Base-by-base conservation (phyloP, 1,284 basidiomycete species). In the Malassezia pachydermatis region DNA sequence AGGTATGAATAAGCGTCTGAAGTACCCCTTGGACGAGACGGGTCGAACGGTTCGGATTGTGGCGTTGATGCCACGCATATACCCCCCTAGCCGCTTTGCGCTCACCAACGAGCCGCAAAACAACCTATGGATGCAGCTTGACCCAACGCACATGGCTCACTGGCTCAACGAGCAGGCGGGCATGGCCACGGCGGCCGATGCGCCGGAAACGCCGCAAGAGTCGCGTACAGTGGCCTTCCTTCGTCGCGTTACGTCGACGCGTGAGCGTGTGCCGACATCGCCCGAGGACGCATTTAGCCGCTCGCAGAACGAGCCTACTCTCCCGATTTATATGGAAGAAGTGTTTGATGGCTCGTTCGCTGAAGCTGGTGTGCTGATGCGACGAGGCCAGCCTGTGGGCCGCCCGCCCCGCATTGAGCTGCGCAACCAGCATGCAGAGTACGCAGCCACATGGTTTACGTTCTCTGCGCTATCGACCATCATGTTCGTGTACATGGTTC, bases 381-480 rank as follows among this genome's bases (percentile, higher is more conserved):
- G 77, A 5, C 80, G 80, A 52, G 92, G 90, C 25, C 76, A 83
- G 33, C 94, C 92, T 1, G 76, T 98, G 32, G 92, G 94, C 23
- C 80, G 88, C 44, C 75, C 83, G 20, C 80, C 88, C 2, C 80
- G 81, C 4, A 83, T 96, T 35, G 88, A 96, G 67, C 75, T 99
- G 41, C 79, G 94, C 34, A 98, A 99, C 73, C 82, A 88, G 48
- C 92, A 99, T 76, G 78, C 88, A 8, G 90, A 88, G 5, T 99
- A 99, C 72, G 87, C 92, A 5, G 80, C 84, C 16, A 99, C 92
- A 10, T 99, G 92, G 92, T 63, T 67, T 54, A 60, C 63, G 9
- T 48, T 67, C 8, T 61, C 60, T 16, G 65, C 59, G 2, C 47
- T 57, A 29, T 62, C 63, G 17, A 48, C 63, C 4, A 37, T 61